phyloP scores from a whole-genome alignment of 2,329 filamentous ascomycete genomes.

The Diplocarpon mali region DNA sequence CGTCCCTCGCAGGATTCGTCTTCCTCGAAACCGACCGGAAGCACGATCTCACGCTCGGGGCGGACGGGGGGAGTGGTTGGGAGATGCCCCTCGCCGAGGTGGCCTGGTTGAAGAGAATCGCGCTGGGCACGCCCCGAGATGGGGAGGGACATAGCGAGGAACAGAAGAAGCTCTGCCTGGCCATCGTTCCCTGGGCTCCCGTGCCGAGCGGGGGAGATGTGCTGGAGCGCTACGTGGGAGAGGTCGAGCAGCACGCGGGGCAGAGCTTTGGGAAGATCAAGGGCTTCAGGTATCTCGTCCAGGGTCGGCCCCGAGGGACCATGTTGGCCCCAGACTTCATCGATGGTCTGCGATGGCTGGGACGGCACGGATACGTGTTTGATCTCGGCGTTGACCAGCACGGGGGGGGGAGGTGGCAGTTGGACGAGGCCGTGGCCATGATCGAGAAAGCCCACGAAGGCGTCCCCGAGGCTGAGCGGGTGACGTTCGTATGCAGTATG shows the following conservation, averaged over 20 bases:
- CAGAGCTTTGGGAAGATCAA: conserved; percentile 53
- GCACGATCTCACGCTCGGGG: conserved; percentile 41
- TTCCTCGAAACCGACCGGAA: conserved; percentile 76
- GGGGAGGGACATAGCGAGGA: conserved; percentile 46
- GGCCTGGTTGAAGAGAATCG: conserved; percentile 54
- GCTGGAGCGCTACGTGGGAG: conserved; percentile 53
- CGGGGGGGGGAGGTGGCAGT: conserved; percentile 61
- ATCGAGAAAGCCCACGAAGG: conserved; percentile 54
- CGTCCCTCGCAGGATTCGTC: conserved; percentile 56
- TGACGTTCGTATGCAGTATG: conserved; percentile 27
- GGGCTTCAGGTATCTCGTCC: conserved; percentile 75
- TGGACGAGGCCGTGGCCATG: conserved; percentile 61
- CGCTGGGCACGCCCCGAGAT: conserved; percentile 43
- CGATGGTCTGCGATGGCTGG: conserved; percentile 53
- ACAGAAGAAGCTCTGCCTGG: conserved; percentile 49
- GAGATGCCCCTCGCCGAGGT: conserved; percentile 61
- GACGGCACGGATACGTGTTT: conserved; percentile 55
- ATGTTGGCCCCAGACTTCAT: conserved; percentile 56
- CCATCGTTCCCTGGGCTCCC: conserved; percentile 78
- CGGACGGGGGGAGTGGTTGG: conserved; percentile 46
- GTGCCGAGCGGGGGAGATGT: conserved; percentile 50
- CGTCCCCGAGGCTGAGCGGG: conserved; percentile 46
- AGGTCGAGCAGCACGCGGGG: conserved; percentile 51
- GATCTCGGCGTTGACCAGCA: conserved; percentile 78
- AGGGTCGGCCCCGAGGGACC: conserved; percentile 59